Conservation (phyloP, 805 yeast species). For the Wickerhamiella azymoides region DNA sequence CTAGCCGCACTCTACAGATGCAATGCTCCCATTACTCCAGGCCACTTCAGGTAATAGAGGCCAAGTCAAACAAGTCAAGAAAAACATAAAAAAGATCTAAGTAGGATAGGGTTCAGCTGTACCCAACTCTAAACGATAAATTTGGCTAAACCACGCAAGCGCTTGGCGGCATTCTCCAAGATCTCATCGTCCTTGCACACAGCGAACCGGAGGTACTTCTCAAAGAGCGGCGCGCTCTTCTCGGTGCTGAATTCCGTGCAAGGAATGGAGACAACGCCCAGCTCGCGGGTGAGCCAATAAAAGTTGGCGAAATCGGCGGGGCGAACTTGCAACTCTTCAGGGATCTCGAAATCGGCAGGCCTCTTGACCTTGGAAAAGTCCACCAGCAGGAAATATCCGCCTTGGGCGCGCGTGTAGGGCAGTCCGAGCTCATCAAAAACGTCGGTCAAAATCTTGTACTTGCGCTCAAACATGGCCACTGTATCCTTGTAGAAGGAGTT, state of each 20-base stretch:
- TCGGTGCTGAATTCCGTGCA: conserved; percentile 86
- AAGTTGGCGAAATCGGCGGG: conserved; percentile 82
- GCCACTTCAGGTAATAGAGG: too few species aligned
- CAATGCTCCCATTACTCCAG: too few species aligned
- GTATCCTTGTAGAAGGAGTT: conserved; percentile 59
- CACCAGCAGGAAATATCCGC: conserved; percentile 85
- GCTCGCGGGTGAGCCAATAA: conserved; percentile 81
- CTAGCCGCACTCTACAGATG: too few species aligned
- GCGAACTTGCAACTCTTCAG: conserved; percentile 48
- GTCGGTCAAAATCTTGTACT: conserved; percentile 57
- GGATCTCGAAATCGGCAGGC: conserved; percentile 59
- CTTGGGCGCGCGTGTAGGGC: conserved; percentile 84
- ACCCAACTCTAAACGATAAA: conserved; percentile 36
- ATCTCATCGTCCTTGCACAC: conserved; percentile 85
- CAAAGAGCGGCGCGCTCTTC: conserved; percentile 60
- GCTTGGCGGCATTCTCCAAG: conserved; percentile 66
- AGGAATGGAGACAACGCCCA: conserved; percentile 94
- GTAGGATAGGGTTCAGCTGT: too few species aligned
- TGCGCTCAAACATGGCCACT: conserved; percentile 50
- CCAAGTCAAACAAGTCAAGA: too few species aligned
- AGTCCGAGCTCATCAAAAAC: conserved; percentile 77
- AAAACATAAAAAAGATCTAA: neutral
- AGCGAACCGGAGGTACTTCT: conserved; percentile 80
- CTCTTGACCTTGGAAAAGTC: conserved; percentile 71
- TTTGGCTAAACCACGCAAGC: conserved; percentile 55